These are phyloP conservation scores for Fragaria ananassa DNA, from an alignment of 306 rosid genomes.

Conservation along the genomic window DNA sequence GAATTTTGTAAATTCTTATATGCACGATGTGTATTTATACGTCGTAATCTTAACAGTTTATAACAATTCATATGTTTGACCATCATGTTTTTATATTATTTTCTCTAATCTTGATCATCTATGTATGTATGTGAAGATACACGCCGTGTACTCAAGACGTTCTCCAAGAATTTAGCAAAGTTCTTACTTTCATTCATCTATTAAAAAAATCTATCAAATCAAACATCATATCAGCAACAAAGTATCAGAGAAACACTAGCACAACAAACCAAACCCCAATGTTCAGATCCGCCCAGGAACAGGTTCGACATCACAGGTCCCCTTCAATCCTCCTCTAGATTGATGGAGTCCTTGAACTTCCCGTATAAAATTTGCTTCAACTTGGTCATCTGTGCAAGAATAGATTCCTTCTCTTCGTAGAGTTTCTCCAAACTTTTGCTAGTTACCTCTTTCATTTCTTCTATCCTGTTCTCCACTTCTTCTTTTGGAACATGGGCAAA, in stretches of 20 bases:
- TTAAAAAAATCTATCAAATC: not conserved
- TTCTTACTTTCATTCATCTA: not conserved
- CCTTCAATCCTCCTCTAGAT: constrained; percentile 88
- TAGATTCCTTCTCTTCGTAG: constrained; percentile 61
- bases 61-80: too few species aligned
- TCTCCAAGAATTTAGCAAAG: not conserved
- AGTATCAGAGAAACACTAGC: not conserved
- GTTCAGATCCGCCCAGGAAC: too few species aligned
- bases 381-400: constrained; percentile 75
- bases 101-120: too few species aligned
- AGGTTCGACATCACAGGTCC: too few species aligned
- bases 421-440: constrained; percentile 66
- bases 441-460: constrained; percentile 65
- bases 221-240: not conserved
- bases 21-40: too few species aligned
- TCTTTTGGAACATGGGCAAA: constrained; percentile 87
- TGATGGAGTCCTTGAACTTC: constrained; percentile 92
- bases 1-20: too few species aligned
- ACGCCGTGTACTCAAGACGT: too few species aligned
- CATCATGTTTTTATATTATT: too few species aligned
- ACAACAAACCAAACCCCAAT: not conserved
- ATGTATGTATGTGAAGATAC: too few species aligned
- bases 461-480: constrained; percentile 81
- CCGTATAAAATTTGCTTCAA: constrained; percentile 79
- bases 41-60: too few species aligned